A percentile compares a stretch with the other conserved stretches of the same genome.
Evolutionary conservation across 164 flowering plant species (phyloP).

Genomic region (Annona cherimola): DNA sequence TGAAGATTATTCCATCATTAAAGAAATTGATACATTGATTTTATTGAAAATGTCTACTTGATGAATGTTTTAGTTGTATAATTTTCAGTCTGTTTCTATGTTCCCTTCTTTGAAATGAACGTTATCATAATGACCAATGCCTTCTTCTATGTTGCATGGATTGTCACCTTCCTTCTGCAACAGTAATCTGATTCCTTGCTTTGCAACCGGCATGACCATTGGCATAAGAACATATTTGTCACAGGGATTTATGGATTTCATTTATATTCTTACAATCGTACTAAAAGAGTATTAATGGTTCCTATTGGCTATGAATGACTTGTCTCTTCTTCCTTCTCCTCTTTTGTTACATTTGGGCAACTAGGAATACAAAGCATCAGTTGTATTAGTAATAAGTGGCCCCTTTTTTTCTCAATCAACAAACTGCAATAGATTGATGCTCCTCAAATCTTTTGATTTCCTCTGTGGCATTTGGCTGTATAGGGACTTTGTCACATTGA

Average conservation of each 20-base stretch:
- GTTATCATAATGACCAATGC: neutral
- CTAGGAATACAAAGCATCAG: neutral
- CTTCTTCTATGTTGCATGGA: neutral
- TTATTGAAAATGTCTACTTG: neutral
- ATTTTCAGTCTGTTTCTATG: neutral
- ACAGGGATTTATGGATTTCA: neutral
- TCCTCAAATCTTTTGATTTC: slow-evolving; percentile 13
- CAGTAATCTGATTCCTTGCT: neutral
- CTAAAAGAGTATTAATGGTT: slow-evolving; percentile 7
- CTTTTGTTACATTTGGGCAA: neutral
- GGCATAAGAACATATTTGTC: neutral
- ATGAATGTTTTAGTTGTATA: neutral
- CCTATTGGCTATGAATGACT: slow-evolving; percentile 1
- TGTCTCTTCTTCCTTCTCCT: neutral
- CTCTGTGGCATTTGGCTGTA: slow-evolving; percentile 27
- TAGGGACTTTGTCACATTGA: slow-evolving; percentile 17
- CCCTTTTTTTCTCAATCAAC: slow-evolving; percentile 9
- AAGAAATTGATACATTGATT: neutral
- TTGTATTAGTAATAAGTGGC: slow-evolving; percentile 8
- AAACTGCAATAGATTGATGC: slow-evolving; percentile 4
- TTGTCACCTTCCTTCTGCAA: neutral
- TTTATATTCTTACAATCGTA: neutral
- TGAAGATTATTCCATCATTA: neutral
- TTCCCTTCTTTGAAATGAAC: no score
- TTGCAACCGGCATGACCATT: neutral